A percentile compares a stretch with the other conserved stretches of the same genome.
phyloP scores from a whole-genome alignment of 169 alveolate genomes.

The Plasmodium reichenowi region DNA sequence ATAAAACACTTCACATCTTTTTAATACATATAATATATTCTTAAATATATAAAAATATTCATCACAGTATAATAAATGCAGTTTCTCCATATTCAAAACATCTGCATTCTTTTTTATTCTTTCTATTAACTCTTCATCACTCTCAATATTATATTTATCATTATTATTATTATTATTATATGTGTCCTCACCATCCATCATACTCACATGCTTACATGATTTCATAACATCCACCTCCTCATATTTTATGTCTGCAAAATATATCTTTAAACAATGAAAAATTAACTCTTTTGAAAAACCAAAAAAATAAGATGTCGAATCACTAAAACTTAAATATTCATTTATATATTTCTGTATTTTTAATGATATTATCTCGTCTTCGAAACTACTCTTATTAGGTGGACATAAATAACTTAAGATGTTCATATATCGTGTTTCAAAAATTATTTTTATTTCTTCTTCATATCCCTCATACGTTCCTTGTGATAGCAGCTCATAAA shows the following conservation, averaged over 20 bases:
- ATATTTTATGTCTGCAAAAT: background rate
- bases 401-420: constrained; percentile 17
- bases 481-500: constrained; percentile 28
- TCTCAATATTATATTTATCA: background rate
- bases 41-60: constrained; percentile 64
- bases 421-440: constrained; percentile 29
- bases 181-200: no score
- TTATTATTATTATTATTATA: no score
- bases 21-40: constrained; percentile 29
- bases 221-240: no score
- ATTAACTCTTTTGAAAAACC: constrained; percentile 72
- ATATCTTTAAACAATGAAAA: constrained; percentile 40
- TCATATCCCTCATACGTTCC: constrained; percentile 28
- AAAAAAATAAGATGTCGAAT: constrained; percentile 49
- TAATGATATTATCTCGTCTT: constrained; percentile 19
- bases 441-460: background rate
- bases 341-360: constrained; percentile 42
- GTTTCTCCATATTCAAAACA: constrained; percentile 10
- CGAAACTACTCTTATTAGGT: background rate
- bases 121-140: background rate
- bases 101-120: constrained; percentile 4
- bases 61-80: constrained; percentile 45
- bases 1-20: constrained; percentile 31
- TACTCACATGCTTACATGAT: no score
- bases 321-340: constrained; percentile 31